Conservation (phyloP, 345 rosid species). For the Garcia nutans region DNA sequence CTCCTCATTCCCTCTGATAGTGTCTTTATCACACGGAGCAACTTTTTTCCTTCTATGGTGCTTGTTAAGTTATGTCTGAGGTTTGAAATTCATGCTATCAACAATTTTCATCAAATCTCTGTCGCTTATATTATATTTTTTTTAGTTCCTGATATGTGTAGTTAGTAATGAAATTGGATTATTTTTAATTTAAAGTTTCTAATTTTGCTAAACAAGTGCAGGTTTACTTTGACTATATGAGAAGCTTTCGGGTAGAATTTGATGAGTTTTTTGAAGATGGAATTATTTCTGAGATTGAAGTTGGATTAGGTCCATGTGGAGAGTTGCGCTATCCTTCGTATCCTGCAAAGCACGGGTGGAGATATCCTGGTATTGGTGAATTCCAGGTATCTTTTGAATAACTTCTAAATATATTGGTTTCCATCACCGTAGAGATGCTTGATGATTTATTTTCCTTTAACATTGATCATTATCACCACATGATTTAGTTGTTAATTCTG, state of each 20-base stretch:
- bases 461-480: not conserved
- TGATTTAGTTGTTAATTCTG: not conserved
- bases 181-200: not conserved
- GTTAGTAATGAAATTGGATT: not conserved
- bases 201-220: conserved; percentile 25
- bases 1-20: not conserved
- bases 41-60: not conserved
- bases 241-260: conserved; percentile 91
- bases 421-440: not conserved
- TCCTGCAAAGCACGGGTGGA: conserved; percentile 97
- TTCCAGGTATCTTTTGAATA: conserved; percentile 63
- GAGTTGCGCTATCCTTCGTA: conserved; percentile 90
- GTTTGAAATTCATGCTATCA: not conserved
- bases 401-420: conserved; percentile 1
- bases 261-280: conserved; percentile 68
- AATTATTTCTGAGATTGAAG: conserved; percentile 70
- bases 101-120: not conserved
- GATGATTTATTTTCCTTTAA: not conserved
- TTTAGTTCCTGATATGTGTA: not conserved
- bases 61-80: conserved; percentile 1
- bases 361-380: conserved; percentile 97
- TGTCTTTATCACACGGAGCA: not conserved
- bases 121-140: not conserved
- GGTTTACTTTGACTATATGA: conserved; percentile 98
- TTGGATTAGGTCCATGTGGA: conserved; percentile 97